phyloP scores from a whole-genome alignment of 192 early-diverging fungal species.

The Polychytrium aggregatum region DNA sequence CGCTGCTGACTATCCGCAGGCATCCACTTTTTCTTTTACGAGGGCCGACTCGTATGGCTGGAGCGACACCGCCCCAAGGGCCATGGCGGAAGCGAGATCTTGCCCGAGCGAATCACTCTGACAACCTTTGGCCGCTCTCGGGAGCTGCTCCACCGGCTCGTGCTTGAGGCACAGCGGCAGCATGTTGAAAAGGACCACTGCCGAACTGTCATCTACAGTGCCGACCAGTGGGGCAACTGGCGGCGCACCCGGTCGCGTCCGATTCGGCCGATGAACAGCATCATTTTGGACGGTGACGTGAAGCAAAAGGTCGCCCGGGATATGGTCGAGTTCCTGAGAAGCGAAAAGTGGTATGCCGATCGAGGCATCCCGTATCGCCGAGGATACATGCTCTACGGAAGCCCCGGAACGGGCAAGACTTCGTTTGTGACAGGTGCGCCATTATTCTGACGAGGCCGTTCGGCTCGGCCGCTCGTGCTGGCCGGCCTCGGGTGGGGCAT shows the following conservation, averaged over 20 bases:
- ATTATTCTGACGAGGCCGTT: too few species aligned
- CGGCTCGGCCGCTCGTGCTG: too few species aligned
- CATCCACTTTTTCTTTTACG: constrained; percentile 9
- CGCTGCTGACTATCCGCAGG: too few species aligned
- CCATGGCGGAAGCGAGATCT: background rate
- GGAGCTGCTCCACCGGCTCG: constrained; percentile 32
- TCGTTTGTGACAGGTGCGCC: constrained; percentile 29
- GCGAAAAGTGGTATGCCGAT: constrained; percentile 35
- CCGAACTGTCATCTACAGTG: constrained; percentile 52
- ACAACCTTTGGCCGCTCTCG: constrained; percentile 40
- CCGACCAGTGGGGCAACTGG: constrained; percentile 63
- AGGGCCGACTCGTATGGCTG: constrained; percentile 9
- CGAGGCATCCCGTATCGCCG: constrained; percentile 54
- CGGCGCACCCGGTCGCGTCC: constrained; percentile 33
- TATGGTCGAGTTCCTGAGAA: constrained; percentile 26
- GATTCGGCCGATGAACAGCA: constrained; percentile 28
- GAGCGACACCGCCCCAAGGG: constrained; percentile 4
- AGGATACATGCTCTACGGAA: constrained; percentile 55
- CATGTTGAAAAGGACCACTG: constrained; percentile 47
- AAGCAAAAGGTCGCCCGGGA: constrained; percentile 20
- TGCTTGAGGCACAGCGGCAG: constrained; percentile 38
- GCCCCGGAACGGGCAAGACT: constrained; percentile 67
- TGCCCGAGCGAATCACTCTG: constrained; percentile 39
- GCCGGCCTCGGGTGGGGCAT: background rate
- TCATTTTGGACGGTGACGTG: constrained; percentile 23